These are phyloP conservation scores for Neotropicomus parvogracilis DNA, from an alignment of 1,284 basidiomycete species.

Conservation along the genomic window DNA sequence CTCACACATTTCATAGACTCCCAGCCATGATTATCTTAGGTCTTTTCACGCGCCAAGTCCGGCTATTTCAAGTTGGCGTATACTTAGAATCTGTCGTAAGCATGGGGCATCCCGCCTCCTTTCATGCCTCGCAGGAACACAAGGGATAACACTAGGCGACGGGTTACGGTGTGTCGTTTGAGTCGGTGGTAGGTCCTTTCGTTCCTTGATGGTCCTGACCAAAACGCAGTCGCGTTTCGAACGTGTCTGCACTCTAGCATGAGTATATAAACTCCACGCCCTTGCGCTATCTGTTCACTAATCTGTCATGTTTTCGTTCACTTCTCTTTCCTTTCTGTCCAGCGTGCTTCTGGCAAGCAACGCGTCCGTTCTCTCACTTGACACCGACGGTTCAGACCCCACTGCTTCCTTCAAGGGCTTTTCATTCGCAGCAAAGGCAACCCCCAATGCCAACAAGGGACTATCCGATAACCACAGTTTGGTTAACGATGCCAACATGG, in stretches of 20 bases:
- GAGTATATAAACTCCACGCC: slow-evolving; percentile 6
- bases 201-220: no score
- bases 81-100: no score
- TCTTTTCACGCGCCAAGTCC: no score
- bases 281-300: not conserved
- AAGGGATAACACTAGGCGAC: no score
- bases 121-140: no score
- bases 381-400: not conserved
- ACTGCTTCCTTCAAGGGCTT: slow-evolving; percentile 16
- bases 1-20: no score
- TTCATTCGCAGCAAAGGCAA: slow-evolving; percentile 21
- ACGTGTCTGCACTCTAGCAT: not conserved
- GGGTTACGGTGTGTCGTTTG: no score
- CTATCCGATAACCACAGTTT: slow-evolving; percentile 25
- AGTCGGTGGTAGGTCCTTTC: no score
- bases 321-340: slow-evolving; percentile 12
- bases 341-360: slow-evolving; percentile 34
- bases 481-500: slow-evolving; percentile 25
- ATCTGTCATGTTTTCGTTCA: slow-evolving; percentile 11
- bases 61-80: no score
- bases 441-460: slow-evolving; percentile 20
- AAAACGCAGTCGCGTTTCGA: slow-evolving; percentile 17
- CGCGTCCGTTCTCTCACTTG: slow-evolving; percentile 18
- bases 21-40: no score
- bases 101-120: no score